Percentiles rank a stretch among this genome's conserved stretches.
Evolutionary conservation across 495 filamentous ascomycete species (phyloP).

Genomic region (Aspergillus carlsbadensis): DNA sequence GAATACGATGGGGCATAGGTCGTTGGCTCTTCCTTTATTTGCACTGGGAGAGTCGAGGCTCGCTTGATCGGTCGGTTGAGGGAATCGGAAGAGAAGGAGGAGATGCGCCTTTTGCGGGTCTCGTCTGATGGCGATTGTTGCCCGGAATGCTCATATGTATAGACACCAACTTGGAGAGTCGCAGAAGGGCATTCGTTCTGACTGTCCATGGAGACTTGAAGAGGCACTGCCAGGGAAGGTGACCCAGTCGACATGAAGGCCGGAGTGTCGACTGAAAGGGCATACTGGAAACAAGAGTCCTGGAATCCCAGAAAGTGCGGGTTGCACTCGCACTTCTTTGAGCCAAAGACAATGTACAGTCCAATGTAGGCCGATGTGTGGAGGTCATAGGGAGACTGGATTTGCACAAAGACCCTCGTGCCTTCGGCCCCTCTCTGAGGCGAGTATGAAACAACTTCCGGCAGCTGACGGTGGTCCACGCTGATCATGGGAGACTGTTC

Average conservation of each 20-base stretch:
- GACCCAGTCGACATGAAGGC: constrained; percentile 65
- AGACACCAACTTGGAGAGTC: constrained; percentile 69
- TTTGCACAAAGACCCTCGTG: constrained; percentile 67
- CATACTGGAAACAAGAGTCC: constrained; percentile 62
- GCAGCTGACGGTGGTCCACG: constrained; percentile 34
- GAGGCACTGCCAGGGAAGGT: constrained; percentile 64
- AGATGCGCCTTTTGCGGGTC: constrained; percentile 54
- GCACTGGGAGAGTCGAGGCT: constrained; percentile 38
- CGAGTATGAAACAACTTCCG: constrained; percentile 64
- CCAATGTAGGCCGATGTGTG: constrained; percentile 54
- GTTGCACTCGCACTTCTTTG: constrained; percentile 61
- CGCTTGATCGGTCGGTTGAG: constrained; percentile 45
- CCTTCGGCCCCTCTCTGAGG: constrained; percentile 68
- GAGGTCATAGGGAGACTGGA: constrained; percentile 71
- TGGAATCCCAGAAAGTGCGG: constrained; percentile 60
- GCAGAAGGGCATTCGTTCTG: constrained; percentile 60
- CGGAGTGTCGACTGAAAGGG: constrained; percentile 71
- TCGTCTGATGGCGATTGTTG: constrained; percentile 33
- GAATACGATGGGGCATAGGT: constrained; percentile 46
- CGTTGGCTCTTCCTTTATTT: constrained; percentile 36
- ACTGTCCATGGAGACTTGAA: constrained; percentile 70
- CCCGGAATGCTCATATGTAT: constrained; percentile 63
- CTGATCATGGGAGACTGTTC: constrained; percentile 39
- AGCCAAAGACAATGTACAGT: constrained; percentile 73
- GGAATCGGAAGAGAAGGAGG: constrained; percentile 44